Base-by-base conservation (phyloP, 2,329 filamentous ascomycete species). In the Ophiostoma angusticollis region DNA sequence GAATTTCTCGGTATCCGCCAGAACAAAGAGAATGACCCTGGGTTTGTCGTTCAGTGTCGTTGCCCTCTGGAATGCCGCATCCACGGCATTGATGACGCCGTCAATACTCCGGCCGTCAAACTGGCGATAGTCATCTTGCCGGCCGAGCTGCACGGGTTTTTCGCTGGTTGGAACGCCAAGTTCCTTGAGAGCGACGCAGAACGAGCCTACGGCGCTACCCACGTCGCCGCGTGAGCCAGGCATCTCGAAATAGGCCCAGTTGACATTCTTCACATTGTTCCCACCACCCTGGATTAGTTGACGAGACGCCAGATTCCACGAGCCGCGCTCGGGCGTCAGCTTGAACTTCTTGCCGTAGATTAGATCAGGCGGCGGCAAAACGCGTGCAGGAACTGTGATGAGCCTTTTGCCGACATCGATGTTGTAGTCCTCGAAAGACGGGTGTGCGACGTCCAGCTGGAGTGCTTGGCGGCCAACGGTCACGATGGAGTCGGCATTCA, bases 351-450 rank as follows among this genome's bases (percentile, higher is more conserved):
- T 44, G 41, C 53, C 45, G 51, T 93, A 94, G 2, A 60, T 54
- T 21, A 93, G 59, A 0, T 47, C 50, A 0, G 85, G 85, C 0
- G 72, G 52, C 0, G 50, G 30, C 0, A 93, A 66, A 29, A 89
- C 70, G 6, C 86, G 76, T 1, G 74, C 87, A 1, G 66, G 64
- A 0, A 94, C 81, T 0, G 80, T 81, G 24, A 93, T 63, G 24
- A 94, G 65, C 1, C 63, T 57, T 11, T 70, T 67, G 6, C 62
- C 65, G 3, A 86, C 67, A 1, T 59, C 58, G 44, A 93, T 64
- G 5, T 78, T 78, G 44, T 86, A 91, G 2, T 63, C 49, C 5
- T 46, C 25, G 43, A 71, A 55, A n/a, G 69, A 61, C 0, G 58
- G 45, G 28, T 64, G 65, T 2, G 59, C 54, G 16, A 17, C 31